A percentile compares a stretch with the other conserved stretches of the same genome.
These are phyloP conservation scores for Fraxinus ornus DNA, from an alignment of 305 asterid species.

Conservation along the genomic window DNA sequence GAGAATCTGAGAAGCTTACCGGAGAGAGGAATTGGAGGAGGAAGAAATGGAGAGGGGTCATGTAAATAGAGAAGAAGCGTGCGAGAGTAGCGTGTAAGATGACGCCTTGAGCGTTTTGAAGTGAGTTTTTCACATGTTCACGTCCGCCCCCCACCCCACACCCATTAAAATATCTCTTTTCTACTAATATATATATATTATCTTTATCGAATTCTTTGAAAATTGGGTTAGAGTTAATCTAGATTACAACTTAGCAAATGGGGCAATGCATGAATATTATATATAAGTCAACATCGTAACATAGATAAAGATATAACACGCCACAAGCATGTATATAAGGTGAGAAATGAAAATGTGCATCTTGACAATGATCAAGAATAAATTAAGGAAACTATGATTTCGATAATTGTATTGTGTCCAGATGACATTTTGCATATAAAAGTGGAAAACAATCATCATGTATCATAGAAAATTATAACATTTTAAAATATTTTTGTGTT, in stretches of 20 bases:
- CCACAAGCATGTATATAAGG: background rate
- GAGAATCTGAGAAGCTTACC: constrained; percentile 17
- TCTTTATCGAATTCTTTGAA: background rate
- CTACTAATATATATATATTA: background rate
- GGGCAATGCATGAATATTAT: background rate
- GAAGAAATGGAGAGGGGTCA: background rate
- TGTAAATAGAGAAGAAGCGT: constrained; percentile 35
- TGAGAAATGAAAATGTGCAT: background rate
- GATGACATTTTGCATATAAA: background rate
- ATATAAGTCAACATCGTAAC: background rate
- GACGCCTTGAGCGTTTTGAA: constrained; percentile 44
- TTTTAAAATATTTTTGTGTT: background rate
- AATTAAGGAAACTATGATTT: background rate
- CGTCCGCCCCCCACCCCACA: constrained; percentile 26
- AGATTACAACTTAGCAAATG: background rate
- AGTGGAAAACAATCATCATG: background rate
- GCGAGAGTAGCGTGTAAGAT: constrained; percentile 66
- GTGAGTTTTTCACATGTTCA: constrained; percentile 51
- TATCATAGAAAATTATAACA: background rate
- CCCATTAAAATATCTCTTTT: constrained; percentile 36
- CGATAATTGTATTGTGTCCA: background rate
- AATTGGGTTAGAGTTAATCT: background rate
- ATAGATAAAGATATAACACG: background rate
- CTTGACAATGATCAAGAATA: background rate
- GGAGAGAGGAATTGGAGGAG: constrained; percentile 13